Base-by-base conservation (phyloP, 805 yeast species). In the Candida succiphila region DNA sequence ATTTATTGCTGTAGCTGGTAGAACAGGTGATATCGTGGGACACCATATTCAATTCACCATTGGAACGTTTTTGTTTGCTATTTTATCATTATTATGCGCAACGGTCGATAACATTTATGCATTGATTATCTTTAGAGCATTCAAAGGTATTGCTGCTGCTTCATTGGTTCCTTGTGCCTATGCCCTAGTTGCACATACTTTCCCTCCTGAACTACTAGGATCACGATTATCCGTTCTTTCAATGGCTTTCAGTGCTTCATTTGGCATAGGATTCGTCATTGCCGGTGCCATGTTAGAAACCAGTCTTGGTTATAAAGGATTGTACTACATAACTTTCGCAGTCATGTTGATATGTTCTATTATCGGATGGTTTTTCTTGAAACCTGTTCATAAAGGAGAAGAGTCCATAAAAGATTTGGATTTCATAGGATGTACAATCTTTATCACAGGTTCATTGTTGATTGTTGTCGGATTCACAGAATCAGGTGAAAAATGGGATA, bases 71-170 rank as follows among this genome's bases (percentile, higher is more conserved):
- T n/a, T 37, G 7, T 30, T 48, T 31, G 29, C 41, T 26, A 10
- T 49, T 7, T 44, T 41, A 49, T 32, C 58, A 4, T 43, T 66
- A 9, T 41, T 65, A 4, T 41, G 52, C 38, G 71, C 67, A 0
- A 40, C 54, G 4, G 55, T 65, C 29, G 51, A 36, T 17, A 52
- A 52, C 14, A 48, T 58, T 9, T 35, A 62, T 27, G 54, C 41
- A 25, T 42, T 67, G 32, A 60, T 65, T 32, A 57, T 66, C 0
- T 56, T 67, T 33, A 50, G 72, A 41, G 69, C 70, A 1, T 32
- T 67, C 1, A 72, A 66, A 40, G 72, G 72, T 13, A 43, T 65
- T 5, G 53, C 61, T 14, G 72, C 62, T 2, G 58, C 71, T 1
- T 53, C 60, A 5, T 36, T 61, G 8, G 46, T 67, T 14, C 72